A percentile compares a stretch with the other conserved stretches of the same genome.
These are phyloP conservation scores for Teunomyces atbi DNA, from an alignment of 805 yeast genomes.

Conservation along the genomic window DNA sequence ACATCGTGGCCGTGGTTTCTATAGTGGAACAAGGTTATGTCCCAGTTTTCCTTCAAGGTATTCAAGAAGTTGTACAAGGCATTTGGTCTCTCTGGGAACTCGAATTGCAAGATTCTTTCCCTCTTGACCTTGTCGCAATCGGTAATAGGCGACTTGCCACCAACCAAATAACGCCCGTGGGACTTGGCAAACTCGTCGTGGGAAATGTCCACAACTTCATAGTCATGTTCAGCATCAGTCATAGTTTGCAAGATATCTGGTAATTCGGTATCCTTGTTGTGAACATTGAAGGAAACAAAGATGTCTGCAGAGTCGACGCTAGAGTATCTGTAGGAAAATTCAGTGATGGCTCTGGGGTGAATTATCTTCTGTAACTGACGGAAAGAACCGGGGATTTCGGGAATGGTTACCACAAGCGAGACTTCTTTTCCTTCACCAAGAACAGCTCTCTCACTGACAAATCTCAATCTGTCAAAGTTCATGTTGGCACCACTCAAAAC, in stretches of 20 bases:
- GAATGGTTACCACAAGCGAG: conserved; percentile 84
- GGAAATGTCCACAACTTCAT: conserved; percentile 75
- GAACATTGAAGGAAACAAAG: conserved; percentile 84
- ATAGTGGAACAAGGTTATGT: conserved; percentile 91
- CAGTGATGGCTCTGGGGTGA: conserved; percentile 89
- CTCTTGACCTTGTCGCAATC: conserved; percentile 48
- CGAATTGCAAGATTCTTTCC: conserved; percentile 80
- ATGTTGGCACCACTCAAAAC: conserved; percentile 95
- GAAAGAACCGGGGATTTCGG: conserved; percentile 92
- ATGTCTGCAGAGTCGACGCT: conserved; percentile 62
- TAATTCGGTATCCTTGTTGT: conserved; percentile 72
- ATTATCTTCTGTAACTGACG: conserved; percentile 70
- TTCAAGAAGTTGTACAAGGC: conserved; percentile 81
- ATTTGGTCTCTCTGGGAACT: conserved; percentile 97
- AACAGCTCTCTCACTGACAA: conserved; percentile 95
- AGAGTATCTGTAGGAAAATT: conserved; percentile 83
- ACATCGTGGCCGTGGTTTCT: conserved; percentile 96
- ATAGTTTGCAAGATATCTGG: conserved; percentile 59
- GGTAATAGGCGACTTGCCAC: conserved; percentile 66
- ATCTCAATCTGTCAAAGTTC: conserved; percentile 95
- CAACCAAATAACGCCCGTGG: conserved; percentile 94
- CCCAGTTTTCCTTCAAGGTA: conserved; percentile 77
- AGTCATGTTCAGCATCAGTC: conserved; percentile 59
- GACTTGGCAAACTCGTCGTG: conserved; percentile 93
- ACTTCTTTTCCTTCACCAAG: conserved; percentile 98